Conservation (phyloP, 2,329 filamentous ascomycete species). For the Aureobasidium sp. region DNA sequence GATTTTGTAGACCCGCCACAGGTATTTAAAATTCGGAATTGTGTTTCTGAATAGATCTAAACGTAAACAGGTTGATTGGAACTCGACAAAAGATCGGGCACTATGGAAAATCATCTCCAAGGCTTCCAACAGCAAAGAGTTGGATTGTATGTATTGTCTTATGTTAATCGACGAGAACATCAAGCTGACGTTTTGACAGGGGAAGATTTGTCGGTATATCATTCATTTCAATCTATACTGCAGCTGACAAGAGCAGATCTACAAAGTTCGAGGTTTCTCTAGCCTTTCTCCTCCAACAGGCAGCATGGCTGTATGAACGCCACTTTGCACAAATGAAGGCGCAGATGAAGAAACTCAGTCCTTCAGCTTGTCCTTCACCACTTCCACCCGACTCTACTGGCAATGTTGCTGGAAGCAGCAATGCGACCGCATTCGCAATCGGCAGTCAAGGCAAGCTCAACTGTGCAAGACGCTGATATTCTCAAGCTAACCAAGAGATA, state of each 20-base stretch:
- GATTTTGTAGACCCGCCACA: slow-evolving; percentile 85
- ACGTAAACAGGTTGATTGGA: slow-evolving; percentile 67
- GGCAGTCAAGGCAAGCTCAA: neutral
- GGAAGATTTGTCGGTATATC: slow-evolving; percentile 58
- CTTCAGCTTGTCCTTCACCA: slow-evolving; percentile 49
- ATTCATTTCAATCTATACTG: neutral
- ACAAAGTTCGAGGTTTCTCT: slow-evolving; percentile 74
- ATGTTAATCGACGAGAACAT: slow-evolving; percentile 7
- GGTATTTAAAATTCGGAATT: slow-evolving; percentile 40
- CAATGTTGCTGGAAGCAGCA: slow-evolving; percentile 29
- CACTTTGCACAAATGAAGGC: slow-evolving; percentile 84
- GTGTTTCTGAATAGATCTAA: neutral
- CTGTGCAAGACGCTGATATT: neutral
- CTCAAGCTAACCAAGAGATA: slow-evolving; percentile 5
- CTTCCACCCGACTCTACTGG: slow-evolving; percentile 36
- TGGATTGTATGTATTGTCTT: slow-evolving; percentile 60
- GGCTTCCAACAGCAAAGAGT: slow-evolving; percentile 66
- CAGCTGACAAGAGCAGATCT: slow-evolving; percentile 42
- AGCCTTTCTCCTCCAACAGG: slow-evolving; percentile 84
- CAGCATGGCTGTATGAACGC: slow-evolving; percentile 85
- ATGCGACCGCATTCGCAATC: slow-evolving; percentile 15
- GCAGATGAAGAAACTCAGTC: slow-evolving; percentile 71
- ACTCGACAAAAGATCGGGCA: slow-evolving; percentile 72
- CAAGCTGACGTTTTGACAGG: slow-evolving; percentile 39
- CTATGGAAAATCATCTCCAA: slow-evolving; percentile 87